Conservation (phyloP, 345 rosid genomes). For the Brassica nigra region DNA sequence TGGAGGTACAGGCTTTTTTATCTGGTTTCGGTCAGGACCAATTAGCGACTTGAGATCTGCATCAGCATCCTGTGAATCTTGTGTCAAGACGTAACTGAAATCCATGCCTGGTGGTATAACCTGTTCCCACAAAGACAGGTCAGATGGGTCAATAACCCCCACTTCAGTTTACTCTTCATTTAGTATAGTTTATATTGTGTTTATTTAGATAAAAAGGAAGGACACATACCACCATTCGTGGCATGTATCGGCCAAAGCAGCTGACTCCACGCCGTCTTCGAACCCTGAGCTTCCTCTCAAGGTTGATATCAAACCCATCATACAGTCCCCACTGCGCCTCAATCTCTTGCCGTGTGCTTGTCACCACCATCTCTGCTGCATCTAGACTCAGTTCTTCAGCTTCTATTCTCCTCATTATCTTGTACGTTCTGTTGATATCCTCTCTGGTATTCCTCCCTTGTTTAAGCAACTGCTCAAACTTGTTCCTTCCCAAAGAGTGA, state of each 20-base stretch:
- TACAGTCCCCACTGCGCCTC: conserved; percentile 99
- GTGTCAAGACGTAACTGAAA: conserved; percentile 89
- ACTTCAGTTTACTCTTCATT: too few relatives aligned
- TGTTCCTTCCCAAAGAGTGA: conserved; percentile 96
- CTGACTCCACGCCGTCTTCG: conserved; percentile 87
- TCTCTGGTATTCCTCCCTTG: conserved; percentile 86
- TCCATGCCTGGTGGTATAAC: conserved; percentile 99
- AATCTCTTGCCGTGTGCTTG: conserved; percentile 93
- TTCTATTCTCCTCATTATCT: conserved; percentile 94
- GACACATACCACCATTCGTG: conserved; percentile 60
- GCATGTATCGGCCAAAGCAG: conserved; percentile 94
- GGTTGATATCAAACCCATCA: conserved; percentile 94
- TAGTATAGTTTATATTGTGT: neutral
- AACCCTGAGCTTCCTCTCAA: conserved; percentile 87
- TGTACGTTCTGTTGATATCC: conserved; percentile 87
- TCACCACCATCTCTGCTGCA: conserved; percentile 94
- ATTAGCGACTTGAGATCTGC: conserved; percentile 68
- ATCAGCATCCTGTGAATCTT: conserved; percentile 77
- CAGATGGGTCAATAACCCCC: neutral
- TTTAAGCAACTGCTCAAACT: conserved; percentile 91
- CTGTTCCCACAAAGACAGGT: conserved; percentile 57
- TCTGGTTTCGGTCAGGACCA: conserved; percentile 63
- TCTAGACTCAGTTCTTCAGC: conserved; percentile 92
- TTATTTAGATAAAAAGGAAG: conserved; percentile 20
- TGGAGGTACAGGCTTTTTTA: conserved; percentile 68